Conservation (phyloP, 2,329 filamentous ascomycete genomes). For the Trichoderma breve region DNA sequence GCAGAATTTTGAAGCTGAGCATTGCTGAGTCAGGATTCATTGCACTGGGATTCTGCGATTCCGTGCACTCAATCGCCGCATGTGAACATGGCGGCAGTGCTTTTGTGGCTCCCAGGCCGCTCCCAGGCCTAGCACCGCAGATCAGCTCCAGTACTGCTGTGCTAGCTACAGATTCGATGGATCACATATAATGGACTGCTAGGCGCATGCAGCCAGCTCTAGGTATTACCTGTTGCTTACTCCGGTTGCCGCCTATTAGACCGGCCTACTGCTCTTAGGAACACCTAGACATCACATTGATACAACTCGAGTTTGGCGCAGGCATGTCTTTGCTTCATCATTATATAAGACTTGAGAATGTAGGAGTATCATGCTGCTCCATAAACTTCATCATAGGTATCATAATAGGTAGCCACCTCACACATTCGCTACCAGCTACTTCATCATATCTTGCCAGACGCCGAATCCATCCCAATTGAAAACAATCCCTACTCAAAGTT, state of each 20-base stretch:
- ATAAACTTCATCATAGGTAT: background rate
- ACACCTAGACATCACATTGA: background rate
- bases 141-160: background rate
- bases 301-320: background rate
- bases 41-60: background rate
- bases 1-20: background rate
- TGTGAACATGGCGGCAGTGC: background rate
- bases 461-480: background rate
- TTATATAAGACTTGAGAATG: background rate
- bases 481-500: background rate
- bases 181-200: background rate
- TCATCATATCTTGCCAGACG: background rate
- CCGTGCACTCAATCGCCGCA: background rate
- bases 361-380: background rate
- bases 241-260: background rate
- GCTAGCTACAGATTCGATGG: background rate
- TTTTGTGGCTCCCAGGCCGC: background rate
- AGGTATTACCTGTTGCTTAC: background rate
- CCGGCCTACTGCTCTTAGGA: background rate
- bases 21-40: constrained; percentile 10
- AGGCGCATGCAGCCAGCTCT: background rate
- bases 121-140: background rate
- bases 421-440: background rate
- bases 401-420: background rate
- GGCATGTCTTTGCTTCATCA: background rate